A percentile compares a stretch with the other conserved stretches of the same genome.
Evolutionary conservation across 2,329 filamentous ascomycete genomes (phyloP).

Genomic region (Colletotrichum horii): DNA sequence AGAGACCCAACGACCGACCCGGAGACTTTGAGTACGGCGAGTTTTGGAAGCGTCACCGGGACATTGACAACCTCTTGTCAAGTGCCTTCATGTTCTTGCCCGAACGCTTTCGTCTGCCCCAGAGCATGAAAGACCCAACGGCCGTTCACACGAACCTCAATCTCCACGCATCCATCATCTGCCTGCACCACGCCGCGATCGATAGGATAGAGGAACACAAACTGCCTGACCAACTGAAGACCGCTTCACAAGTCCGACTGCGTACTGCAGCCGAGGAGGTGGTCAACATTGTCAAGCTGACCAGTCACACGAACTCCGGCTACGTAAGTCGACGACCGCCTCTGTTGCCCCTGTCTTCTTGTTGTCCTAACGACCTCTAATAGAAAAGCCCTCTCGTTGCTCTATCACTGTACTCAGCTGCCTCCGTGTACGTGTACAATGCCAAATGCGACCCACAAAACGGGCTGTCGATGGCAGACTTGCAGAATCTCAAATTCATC

Average conservation of each 20-base stretch:
- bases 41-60: conserved; percentile 87
- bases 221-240: conserved; percentile 67
- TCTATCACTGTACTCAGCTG: conserved; percentile 84
- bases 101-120: conserved; percentile 73
- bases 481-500: conserved; percentile 72
- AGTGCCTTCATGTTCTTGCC: conserved; percentile 82
- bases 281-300: conserved; percentile 80
- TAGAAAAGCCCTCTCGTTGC: conserved; percentile 81
- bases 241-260: conserved; percentile 75
- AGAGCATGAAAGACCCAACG: conserved; percentile 70
- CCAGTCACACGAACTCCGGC: conserved; percentile 71
- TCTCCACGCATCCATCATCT: conserved; percentile 86
- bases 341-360: not conserved
- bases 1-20: conserved; percentile 71
- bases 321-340: conserved; percentile 56
- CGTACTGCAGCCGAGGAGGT: conserved; percentile 85
- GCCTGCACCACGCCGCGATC: conserved; percentile 86
- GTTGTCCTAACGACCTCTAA: not conserved
- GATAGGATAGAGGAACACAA: conserved; percentile 80
- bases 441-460: conserved; percentile 70
- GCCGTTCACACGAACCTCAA: conserved; percentile 87
- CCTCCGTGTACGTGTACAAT: conserved; percentile 82
- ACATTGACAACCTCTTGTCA: conserved; percentile 80
- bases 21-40: conserved; percentile 75
- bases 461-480: conserved; percentile 53